A percentile compares a stretch with the other conserved stretches of the same genome.
Conservation (phyloP, 179 eudicot genomes). For the Patellifolia procumbens region DNA sequence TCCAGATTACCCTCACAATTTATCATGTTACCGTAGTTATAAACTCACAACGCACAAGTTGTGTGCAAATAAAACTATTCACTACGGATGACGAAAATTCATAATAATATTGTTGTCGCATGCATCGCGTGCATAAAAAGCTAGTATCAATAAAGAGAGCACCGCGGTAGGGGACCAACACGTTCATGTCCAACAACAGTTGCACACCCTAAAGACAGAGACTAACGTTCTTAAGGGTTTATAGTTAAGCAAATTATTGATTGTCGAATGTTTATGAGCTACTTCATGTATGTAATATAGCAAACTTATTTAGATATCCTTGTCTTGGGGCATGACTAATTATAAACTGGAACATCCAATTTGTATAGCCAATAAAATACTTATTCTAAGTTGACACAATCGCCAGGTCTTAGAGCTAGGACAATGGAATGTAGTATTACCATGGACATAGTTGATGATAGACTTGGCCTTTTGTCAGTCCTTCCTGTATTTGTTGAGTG, state of each 20-base stretch:
- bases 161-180: no score
- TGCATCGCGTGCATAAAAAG: no score
- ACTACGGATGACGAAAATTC: no score
- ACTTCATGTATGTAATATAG: no score
- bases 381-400: slow-evolving; percentile 39
- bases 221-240: slow-evolving; percentile 31
- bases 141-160: no score
- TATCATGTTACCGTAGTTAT: no score
- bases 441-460: slow-evolving; percentile 45
- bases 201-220: no score
- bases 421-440: slow-evolving; percentile 27
- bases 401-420: slow-evolving; percentile 21
- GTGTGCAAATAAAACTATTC: no score
- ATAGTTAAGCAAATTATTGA: slow-evolving; percentile 2
- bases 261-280: neutral
- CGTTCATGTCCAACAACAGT: no score
- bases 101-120: no score
- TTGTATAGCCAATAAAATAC: slow-evolving; percentile 38
- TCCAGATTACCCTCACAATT: no score
- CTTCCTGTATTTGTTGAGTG: slow-evolving; percentile 94
- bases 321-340: slow-evolving; percentile 32
- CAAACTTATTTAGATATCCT: slow-evolving; percentile 16
- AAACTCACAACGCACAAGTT: no score
- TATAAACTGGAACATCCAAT: slow-evolving; percentile 28
- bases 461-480: slow-evolving; percentile 60